phyloP scores from a whole-genome alignment of 2,329 filamentous ascomycete genomes.

The Aureobasidium sp. region DNA sequence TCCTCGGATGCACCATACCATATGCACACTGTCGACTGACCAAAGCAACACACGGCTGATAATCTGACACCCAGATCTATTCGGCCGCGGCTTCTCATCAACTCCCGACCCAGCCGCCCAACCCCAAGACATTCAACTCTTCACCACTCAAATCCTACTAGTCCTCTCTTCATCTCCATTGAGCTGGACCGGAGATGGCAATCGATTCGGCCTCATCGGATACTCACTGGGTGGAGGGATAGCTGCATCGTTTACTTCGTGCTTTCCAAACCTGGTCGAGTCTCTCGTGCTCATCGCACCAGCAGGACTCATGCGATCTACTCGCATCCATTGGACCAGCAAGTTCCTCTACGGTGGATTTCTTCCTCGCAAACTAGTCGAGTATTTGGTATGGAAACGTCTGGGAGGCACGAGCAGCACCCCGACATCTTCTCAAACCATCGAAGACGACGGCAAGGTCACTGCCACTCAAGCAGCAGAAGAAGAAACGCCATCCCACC shows the following conservation, averaged over 20 bases:
- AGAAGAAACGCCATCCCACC: constrained; percentile 30
- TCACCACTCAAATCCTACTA: constrained; percentile 63
- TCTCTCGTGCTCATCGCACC: constrained; percentile 72
- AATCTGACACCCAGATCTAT: constrained; percentile 48
- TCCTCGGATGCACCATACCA: neutral
- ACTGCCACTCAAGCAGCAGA: constrained; percentile 31
- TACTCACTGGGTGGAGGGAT: constrained; percentile 78
- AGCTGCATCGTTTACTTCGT: constrained; percentile 60
- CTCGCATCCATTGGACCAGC: constrained; percentile 55
- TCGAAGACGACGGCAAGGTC: neutral
- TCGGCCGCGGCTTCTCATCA: constrained; percentile 72
- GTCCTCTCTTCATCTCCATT: constrained; percentile 64
- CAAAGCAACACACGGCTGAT: neutral
- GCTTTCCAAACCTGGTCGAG: constrained; percentile 61
- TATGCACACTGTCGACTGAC: neutral
- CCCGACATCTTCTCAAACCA: constrained; percentile 16
- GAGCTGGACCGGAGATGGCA: constrained; percentile 52
- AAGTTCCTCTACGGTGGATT: constrained; percentile 58
- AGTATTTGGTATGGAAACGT: constrained; percentile 45
- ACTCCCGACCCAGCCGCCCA: constrained; percentile 59
- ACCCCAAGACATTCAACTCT: constrained; percentile 67
- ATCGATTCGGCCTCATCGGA: constrained; percentile 61
- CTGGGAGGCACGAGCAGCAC: constrained; percentile 33
- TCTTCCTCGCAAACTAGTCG: constrained; percentile 52
- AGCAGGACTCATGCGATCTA: constrained; percentile 63